phyloP scores from a whole-genome alignment of 2,329 filamentous ascomycete genomes.

The Fusarium sulawesiense region DNA sequence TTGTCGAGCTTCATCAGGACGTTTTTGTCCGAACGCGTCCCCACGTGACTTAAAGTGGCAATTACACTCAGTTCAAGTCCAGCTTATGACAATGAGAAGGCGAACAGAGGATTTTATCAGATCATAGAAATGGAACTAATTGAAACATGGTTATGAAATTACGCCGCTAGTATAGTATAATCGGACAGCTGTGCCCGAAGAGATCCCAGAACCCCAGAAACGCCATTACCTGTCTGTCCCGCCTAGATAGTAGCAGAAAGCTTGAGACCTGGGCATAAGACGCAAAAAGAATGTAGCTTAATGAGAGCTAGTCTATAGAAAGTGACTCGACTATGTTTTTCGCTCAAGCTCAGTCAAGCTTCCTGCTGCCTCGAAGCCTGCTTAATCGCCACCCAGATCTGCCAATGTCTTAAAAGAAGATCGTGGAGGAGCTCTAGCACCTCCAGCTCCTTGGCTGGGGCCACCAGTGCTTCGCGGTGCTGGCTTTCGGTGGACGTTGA shows the following conservation, averaged over 20 bases:
- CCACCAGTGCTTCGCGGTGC: conserved; percentile 44
- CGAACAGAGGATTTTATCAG: background rate
- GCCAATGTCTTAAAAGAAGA: conserved; percentile 64
- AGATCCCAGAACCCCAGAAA: conserved; percentile 3
- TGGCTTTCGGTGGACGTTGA: conserved; percentile 62
- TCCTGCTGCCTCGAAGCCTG: background rate
- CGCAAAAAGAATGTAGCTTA: background rate
- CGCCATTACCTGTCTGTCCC: background rate
- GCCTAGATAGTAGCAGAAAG: background rate
- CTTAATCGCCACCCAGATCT: conserved; percentile 57
- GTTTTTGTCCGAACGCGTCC: conserved; percentile 41
- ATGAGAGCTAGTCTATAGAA: background rate
- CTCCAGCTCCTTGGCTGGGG: conserved; percentile 34
- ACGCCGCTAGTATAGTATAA: conserved; percentile 1
- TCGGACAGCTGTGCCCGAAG: background rate
- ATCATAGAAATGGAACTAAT: background rate
- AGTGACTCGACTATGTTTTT: background rate
- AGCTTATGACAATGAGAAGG: background rate
- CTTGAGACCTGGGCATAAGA: background rate
- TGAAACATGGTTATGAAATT: background rate
- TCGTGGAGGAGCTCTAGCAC: conserved; percentile 49
- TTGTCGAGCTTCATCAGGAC: conserved; percentile 24
- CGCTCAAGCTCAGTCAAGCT: background rate
- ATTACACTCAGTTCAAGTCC: background rate
- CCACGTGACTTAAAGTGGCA: conserved; percentile 47